Evolutionary conservation across 495 filamentous ascomycete genomes (phyloP), one percentile per base, ranked within the genome.

Genomic region (Xylaria longipes): DNA sequence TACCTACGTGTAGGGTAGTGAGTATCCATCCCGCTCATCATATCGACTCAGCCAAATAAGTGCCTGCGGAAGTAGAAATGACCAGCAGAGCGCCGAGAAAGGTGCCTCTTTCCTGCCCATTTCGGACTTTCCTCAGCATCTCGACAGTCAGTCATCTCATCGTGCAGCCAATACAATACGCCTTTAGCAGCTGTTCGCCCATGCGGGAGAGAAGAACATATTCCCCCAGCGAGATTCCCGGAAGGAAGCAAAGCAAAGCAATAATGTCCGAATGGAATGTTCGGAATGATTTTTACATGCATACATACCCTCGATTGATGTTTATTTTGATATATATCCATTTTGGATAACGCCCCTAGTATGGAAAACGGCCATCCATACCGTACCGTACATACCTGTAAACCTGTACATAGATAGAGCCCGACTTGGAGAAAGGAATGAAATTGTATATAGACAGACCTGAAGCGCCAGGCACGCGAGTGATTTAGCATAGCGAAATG

Each of bases 401-500:
- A 33, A 60, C 17, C 15, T 37, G 57, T 35, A 60, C 57, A 37
- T 11, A n/a, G n/a, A 37, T 22, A 60, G 5, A 60, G 22, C 22
- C 27, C 0, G 25, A 14, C 17, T 29, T 31, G 25, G 50, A 27
- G 35, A 8, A 41, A 41, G 22, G 27, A 31, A 31, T 31, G 14
- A 9, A 9, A 25, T 56, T 56, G 52, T 56, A 29, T 56, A 56
- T 31, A 60, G 56, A 60, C 31, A 60, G 56, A 60, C 31, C 17
- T 31, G 31, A 31, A 37, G 57, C 33, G 57, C 7, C 31, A n/a
- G n/a, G n/a, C 39, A n/a, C 33, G 57, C 33, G 12, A n/a, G n/a
- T 60, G 57, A 60, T 22, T 37, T 31, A 56, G 57, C 57, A 37
- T 60, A 35, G 57, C 57, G 57, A 60, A n/a, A 33, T 58, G 15